Conservation (phyloP, 75 land plant species). For the Picea glauca region DNA sequence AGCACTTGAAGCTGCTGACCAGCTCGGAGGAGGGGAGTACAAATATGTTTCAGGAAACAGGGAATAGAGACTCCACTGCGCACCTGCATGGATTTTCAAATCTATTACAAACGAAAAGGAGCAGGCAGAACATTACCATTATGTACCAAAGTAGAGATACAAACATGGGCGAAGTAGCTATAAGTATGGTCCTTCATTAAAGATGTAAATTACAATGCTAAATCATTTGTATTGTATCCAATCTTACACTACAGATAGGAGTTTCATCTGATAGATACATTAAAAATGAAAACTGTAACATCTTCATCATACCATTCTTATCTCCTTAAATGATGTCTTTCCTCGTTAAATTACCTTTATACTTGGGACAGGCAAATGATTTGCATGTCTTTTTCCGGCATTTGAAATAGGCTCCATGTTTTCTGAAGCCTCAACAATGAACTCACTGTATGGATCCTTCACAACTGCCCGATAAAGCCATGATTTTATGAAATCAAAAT, state of each 20-base stretch:
- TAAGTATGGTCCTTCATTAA: not conserved
- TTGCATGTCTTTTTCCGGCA: conserved; percentile 4
- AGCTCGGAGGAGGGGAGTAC: conserved; percentile 63
- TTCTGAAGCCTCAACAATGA: conserved; percentile 46
- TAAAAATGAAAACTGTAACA: not conserved
- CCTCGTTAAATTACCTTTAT: conserved; percentile 4
- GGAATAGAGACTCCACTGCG: conserved; percentile 61
- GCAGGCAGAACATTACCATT: not conserved
- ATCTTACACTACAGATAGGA: not conserved
- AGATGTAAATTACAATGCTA: not conserved
- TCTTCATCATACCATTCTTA: not conserved
- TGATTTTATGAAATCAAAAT: conserved; percentile 67
- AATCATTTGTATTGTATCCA: not conserved
- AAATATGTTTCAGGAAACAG: conserved; percentile 62
- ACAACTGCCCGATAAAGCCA: conserved; percentile 85
- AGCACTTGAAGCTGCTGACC: conserved; percentile 94
- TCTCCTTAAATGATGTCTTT: not conserved
- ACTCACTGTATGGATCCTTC: conserved; percentile 84
- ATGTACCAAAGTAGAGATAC: not conserved
- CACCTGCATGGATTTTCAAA: conserved; percentile 33
- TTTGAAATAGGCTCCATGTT: not conserved
- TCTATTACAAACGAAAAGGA: not conserved
- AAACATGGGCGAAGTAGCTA: not conserved
- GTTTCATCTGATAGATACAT: not conserved
- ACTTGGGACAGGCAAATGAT: conserved; percentile 2